Percentiles rank a stretch among this genome's conserved stretches.
phyloP scores from a whole-genome alignment of 2,329 filamentous ascomycete species.

The Neoascochyta sp. region DNA sequence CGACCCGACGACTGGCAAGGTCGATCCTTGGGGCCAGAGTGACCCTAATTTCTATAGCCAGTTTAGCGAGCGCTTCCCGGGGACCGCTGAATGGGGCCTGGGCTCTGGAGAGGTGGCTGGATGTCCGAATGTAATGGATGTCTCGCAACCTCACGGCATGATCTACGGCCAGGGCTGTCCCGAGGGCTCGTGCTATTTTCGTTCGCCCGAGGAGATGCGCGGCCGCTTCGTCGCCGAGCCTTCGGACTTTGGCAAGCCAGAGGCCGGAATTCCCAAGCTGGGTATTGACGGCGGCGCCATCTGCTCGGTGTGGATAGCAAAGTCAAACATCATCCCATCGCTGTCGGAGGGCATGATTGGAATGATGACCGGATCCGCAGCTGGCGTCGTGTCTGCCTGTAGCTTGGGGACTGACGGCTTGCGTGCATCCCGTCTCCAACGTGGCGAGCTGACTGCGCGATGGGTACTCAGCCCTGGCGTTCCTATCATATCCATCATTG shows the following conservation, averaged over 20 bases:
- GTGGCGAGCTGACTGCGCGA: constrained; percentile 76
- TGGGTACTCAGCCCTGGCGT: constrained; percentile 93
- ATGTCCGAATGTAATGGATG: constrained; percentile 81
- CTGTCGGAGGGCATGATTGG: constrained; percentile 75
- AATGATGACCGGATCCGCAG: constrained; percentile 77
- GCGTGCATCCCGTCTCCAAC: constrained; percentile 60
- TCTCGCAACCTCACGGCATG: constrained; percentile 80
- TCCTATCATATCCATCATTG: constrained; percentile 76
- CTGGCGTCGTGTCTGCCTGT: constrained; percentile 79
- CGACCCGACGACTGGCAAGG: constrained; percentile 71
- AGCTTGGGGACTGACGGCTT: constrained; percentile 62
- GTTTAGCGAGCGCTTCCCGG: constrained; percentile 71
- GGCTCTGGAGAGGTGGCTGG: constrained; percentile 73
- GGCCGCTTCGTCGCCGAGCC: constrained; percentile 69
- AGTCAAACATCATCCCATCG: constrained; percentile 66
- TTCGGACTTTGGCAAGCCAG: constrained; percentile 57
- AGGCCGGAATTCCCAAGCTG: constrained; percentile 72
- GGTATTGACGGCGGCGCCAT: constrained; percentile 67
- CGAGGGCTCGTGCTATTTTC: constrained; percentile 75
- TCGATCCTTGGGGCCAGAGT: constrained; percentile 76
- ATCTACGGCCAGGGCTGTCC: constrained; percentile 83
- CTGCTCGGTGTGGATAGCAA: constrained; percentile 85
- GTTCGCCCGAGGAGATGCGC: constrained; percentile 67
- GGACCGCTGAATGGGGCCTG: constrained; percentile 70
- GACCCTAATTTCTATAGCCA: constrained; percentile 73